Conservation (phyloP, 345 rosid genomes). For the Erysimum cheiranthoides region DNA sequence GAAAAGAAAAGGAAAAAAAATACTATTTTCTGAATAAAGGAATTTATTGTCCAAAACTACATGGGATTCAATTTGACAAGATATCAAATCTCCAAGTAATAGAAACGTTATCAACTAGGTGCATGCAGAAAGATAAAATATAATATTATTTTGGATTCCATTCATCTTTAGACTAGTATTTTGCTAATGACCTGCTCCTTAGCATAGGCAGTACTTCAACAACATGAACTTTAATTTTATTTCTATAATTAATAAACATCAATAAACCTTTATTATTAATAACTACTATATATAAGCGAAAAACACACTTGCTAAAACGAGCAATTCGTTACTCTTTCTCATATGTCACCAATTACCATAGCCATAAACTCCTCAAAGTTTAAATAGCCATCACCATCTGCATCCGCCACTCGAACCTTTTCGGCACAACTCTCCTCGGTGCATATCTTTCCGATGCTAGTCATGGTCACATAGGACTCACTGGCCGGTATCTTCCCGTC, state of each 20-base stretch:
- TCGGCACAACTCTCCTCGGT: constrained; percentile 4
- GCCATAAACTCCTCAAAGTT: constrained; percentile 31
- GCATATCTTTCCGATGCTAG: neutral
- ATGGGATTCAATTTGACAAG: neutral
- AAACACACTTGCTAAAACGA: neutral
- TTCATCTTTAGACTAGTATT: neutral
- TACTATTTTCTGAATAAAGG: too few relatives aligned
- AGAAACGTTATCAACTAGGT: neutral
- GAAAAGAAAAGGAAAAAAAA: too few relatives aligned
- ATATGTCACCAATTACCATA: constrained; percentile 17
- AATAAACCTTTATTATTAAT: neutral
- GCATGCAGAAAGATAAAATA: too few relatives aligned
- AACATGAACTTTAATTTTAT: neutral
- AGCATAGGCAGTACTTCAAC: neutral
- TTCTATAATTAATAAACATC: constrained; percentile 1
- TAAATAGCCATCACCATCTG: constrained; percentile 32
- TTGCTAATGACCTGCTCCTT: constrained; percentile 4
- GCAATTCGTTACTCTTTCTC: neutral
- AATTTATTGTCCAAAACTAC: too few relatives aligned
- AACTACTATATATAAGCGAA: neutral
- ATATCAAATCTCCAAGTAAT: neutral
- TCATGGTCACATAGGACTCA: constrained; percentile 14
- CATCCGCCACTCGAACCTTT: constrained; percentile 20
- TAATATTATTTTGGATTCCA: neutral
- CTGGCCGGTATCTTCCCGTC: constrained; percentile 26